A percentile compares a stretch with the other conserved stretches of the same genome.
Conservation (phyloP, 495 filamentous ascomycete species). For the Hypoxylon subgilvum region DNA sequence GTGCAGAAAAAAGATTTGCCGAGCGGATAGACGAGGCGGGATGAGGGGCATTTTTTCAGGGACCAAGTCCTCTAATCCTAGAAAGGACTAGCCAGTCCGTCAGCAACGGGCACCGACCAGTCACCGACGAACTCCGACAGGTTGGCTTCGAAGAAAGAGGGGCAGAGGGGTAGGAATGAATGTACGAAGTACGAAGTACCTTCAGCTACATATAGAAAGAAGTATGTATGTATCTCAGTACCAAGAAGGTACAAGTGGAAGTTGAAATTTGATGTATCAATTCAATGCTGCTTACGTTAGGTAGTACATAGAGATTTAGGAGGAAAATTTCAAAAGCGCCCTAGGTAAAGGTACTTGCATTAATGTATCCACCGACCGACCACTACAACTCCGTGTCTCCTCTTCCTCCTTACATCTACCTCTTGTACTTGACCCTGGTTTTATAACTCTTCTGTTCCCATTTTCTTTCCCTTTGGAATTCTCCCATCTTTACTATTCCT, state of each 20-base stretch:
- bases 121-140: slow-evolving; percentile 32
- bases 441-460: not conserved
- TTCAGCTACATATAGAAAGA: too few relatives aligned
- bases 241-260: too few relatives aligned
- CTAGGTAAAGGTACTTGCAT: too few relatives aligned
- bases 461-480: slow-evolving; percentile 3
- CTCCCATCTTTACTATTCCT: not conserved
- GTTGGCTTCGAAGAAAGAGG: slow-evolving; percentile 12
- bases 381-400: slow-evolving; percentile 19
- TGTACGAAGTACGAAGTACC: too few relatives aligned
- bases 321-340: too few relatives aligned
- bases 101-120: slow-evolving; percentile 17
- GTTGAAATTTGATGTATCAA: too few relatives aligned
- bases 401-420: slow-evolving; percentile 19
- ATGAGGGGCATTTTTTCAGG: slow-evolving; percentile 40
- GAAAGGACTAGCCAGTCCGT: slow-evolving; percentile 14
- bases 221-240: too few relatives aligned
- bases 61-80: slow-evolving; percentile 31
- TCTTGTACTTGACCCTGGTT: slow-evolving; percentile 10
- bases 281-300: too few relatives aligned
- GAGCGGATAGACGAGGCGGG: slow-evolving; percentile 25
- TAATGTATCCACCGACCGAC: not conserved
- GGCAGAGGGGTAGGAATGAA: slow-evolving; percentile 26
- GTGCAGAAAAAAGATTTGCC: slow-evolving; percentile 33
- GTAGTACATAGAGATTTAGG: too few relatives aligned